Percentiles rank a stretch among this genome's conserved stretches.
Conservation (phyloP, 352 stramenopile genomes). For the Pythium monospermum region DNA sequence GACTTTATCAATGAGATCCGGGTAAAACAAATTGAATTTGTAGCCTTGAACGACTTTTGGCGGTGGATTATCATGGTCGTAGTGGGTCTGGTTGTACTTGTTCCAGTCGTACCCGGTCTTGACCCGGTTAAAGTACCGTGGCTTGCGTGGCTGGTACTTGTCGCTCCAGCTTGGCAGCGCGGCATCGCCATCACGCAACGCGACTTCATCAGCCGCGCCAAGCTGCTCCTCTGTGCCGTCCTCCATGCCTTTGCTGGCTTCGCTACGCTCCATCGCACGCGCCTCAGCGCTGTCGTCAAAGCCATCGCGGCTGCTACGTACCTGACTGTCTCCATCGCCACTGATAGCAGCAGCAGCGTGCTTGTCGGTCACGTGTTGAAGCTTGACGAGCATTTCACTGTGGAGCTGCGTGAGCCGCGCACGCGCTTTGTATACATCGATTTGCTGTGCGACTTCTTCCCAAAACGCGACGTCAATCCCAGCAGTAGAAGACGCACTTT, state of each 20-base stretch:
- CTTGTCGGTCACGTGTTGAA: constrained; percentile 88
- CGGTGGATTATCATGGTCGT: constrained; percentile 98
- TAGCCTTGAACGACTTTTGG: constrained; percentile 99
- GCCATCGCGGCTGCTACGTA: not conserved
- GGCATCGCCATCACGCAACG: constrained; percentile 54
- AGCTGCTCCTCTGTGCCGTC: constrained; percentile 76
- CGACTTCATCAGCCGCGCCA: constrained; percentile 89
- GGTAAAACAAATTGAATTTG: constrained; percentile 99
- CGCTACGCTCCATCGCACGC: constrained; percentile 55
- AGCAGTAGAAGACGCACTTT: constrained; percentile 35
- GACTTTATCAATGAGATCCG: constrained; percentile 97
- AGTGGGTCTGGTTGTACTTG: constrained; percentile 99
- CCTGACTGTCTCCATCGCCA: constrained; percentile 23
- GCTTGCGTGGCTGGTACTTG: constrained; percentile 97
- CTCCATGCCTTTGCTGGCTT: constrained; percentile 58
- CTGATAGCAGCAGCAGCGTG: constrained; percentile 30
- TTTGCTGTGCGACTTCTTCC: constrained; percentile 89
- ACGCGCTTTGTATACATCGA: constrained; percentile 90
- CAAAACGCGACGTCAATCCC: constrained; percentile 93
- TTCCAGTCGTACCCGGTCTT: constrained; percentile 99
- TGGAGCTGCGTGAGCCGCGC: constrained; percentile 87
- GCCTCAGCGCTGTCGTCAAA: constrained; percentile 63
- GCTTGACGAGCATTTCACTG: constrained; percentile 91
- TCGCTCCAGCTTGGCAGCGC: constrained; percentile 88
- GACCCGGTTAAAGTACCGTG: constrained; percentile 98